Conservation (phyloP, 176 grass and related monocot genomes). For the Aechmea fasciata region DNA sequence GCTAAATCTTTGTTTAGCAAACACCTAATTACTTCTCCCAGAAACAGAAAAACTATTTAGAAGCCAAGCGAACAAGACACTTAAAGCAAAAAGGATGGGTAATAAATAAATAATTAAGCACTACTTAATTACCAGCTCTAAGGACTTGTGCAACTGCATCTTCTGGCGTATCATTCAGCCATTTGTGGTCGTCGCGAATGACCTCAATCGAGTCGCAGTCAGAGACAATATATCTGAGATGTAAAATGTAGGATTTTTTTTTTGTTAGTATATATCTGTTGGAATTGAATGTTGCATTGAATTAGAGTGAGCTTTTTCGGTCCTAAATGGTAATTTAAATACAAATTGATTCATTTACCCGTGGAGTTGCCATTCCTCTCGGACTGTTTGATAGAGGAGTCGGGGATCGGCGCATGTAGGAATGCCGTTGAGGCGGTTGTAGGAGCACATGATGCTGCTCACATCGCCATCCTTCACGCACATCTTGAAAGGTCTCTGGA, state of each 20-base stretch:
- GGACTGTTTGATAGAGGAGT: slow-evolving; percentile 39
- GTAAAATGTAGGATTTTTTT: not conserved
- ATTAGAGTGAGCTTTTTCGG: not conserved
- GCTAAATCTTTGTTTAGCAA: too few species aligned
- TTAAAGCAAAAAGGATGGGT: not conserved
- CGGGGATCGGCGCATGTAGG: slow-evolving; percentile 44
- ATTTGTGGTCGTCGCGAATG: slow-evolving; percentile 34
- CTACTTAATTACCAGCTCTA: slow-evolving; percentile 36
- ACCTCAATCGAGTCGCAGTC: slow-evolving; percentile 63
- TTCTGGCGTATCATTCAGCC: slow-evolving; percentile 32
- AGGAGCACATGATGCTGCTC: slow-evolving; percentile 63
- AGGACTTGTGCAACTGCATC: slow-evolving; percentile 50
- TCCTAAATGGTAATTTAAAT: too few species aligned
- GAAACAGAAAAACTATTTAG: not conserved
- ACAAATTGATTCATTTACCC: slow-evolving; percentile 22
- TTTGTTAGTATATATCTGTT: not conserved
- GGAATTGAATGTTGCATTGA: not conserved
- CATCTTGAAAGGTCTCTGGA: slow-evolving; percentile 59
- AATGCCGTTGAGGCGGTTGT: slow-evolving; percentile 60
- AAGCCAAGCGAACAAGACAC: not conserved
- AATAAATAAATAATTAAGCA: not conserved
- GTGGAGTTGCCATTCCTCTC: slow-evolving; percentile 38
- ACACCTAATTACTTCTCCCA: not conserved
- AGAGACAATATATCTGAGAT: slow-evolving; percentile 45
- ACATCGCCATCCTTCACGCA: slow-evolving; percentile 47